phyloP scores from a whole-genome alignment of 257 asterid species.

The Solanum pinnatisectum region DNA sequence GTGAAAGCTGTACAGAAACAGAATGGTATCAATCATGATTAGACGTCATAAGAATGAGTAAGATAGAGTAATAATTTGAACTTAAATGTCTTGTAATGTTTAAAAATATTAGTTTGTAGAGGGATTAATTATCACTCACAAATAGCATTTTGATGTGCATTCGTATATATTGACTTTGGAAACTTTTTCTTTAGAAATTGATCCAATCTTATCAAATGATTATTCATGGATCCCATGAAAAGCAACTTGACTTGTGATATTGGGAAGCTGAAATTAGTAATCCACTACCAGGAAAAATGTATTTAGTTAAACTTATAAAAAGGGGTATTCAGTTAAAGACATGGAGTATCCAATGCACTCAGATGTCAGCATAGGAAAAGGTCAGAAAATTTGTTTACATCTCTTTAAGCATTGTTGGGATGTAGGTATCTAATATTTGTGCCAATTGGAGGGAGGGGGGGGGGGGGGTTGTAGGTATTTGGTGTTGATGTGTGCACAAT shows the following conservation, averaged over 20 bases:
- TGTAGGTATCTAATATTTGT: background rate
- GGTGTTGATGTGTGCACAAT: background rate
- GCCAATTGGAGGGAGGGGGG: no score
- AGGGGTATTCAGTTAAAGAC: background rate
- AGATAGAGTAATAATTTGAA: background rate
- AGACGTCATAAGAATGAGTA: background rate
- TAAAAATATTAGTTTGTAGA: background rate
- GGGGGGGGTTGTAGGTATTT: background rate
- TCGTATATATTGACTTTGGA: background rate
- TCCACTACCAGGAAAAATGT: background rate
- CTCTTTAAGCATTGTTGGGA: background rate
- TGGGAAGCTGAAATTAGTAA: background rate
- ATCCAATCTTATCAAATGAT: background rate
- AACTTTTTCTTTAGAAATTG: background rate
- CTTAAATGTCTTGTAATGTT: background rate
- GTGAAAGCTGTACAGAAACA: background rate
- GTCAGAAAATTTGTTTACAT: background rate
- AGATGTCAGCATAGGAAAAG: background rate
- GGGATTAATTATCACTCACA: background rate
- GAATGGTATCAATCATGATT: background rate
- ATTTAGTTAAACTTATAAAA: background rate
- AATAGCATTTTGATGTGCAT: background rate
- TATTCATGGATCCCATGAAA: background rate
- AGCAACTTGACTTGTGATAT: background rate
- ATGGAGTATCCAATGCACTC: background rate